Base-by-base conservation (phyloP, 140 eudicot genomes). In the Bidens hawaiensis region DNA sequence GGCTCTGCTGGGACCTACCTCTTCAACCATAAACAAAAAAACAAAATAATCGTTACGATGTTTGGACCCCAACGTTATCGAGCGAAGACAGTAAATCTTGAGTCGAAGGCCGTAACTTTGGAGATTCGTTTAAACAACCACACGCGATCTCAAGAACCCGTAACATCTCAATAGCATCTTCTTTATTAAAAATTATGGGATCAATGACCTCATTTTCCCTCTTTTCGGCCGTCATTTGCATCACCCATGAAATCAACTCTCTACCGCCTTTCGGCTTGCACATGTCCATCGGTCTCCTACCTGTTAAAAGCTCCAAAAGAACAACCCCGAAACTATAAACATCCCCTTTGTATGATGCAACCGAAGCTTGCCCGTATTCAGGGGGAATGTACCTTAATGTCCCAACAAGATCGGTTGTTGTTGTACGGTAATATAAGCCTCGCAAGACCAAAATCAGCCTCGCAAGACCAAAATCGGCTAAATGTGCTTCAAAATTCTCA, bases 351-450 rank as follows among this genome's bases (percentile, higher is more conserved):
- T 68, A 84, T 15, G 87, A 84, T 16, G 96, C 96, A 71, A 81
- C 86, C 0, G 88, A 74, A 48, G 89, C 91, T 59, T 81, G 94
- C 31, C 94, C 78, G 15, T 87, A 87, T 73, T 87, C 96, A 0
- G 96, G 96, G 33, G 96, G 96, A 58, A 88, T 88, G 68, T 88
- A 88, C n/a, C 96, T 94, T 16, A 88, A 48, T 3, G 96, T 88
- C 9, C 96, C 96, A 3, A 88, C 96, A 18, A 88, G 81, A 76
- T 84, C 96, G 0, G 96, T 88, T 3, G 94, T 81, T 88, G 63
- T 81, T 89, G 19, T 82, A 81, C 0, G 94, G 85, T 25, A 64
- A 79, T 3, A 88, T 77, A 6, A n/a, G n/a, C n/a, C n/a, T n/a
- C n/a, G n/a, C n/a, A n/a, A n/a, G n/a, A n/a, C n/a, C n/a, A n/a